Conservation (phyloP, 352 stramenopile species). For the Hyaloperonospora arabidopsidis region DNA sequence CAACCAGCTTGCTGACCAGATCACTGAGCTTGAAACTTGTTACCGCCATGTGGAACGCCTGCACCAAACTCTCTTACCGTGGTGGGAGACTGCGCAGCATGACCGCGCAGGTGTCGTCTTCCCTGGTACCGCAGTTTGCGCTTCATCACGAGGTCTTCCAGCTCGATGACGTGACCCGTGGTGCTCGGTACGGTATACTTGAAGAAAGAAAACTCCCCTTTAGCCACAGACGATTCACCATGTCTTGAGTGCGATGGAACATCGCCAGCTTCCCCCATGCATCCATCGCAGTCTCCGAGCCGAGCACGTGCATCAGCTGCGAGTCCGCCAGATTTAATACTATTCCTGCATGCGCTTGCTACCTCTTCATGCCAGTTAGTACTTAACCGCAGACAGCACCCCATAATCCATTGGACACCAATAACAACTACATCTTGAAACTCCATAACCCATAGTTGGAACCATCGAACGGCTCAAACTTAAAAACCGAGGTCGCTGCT, state of each 20-base stretch:
- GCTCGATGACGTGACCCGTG: neutral
- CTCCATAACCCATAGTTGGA: conserved; percentile 1
- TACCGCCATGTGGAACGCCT: no score
- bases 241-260: no score
- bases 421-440: conserved; percentile 2
- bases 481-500: neutral
- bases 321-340: no score
- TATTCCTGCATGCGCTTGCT: neutral
- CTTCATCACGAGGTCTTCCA: neutral
- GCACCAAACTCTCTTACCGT: no score
- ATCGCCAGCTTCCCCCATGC: neutral
- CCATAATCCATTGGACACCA: conserved; percentile 1
- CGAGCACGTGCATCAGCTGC: neutral
- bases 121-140: no score
- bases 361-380: neutral
- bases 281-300: neutral
- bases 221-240: no score
- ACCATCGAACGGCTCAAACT: conserved; percentile 1
- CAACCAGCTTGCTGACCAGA: no score
- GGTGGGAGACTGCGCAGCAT: no score
- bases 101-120: no score
- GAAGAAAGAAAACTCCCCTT: no score
- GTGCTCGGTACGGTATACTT: neutral
- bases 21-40: no score
- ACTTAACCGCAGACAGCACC: neutral